Base-by-base conservation (phyloP, 2,329 filamentous ascomycete genomes). In the Chaetomium sp. region DNA sequence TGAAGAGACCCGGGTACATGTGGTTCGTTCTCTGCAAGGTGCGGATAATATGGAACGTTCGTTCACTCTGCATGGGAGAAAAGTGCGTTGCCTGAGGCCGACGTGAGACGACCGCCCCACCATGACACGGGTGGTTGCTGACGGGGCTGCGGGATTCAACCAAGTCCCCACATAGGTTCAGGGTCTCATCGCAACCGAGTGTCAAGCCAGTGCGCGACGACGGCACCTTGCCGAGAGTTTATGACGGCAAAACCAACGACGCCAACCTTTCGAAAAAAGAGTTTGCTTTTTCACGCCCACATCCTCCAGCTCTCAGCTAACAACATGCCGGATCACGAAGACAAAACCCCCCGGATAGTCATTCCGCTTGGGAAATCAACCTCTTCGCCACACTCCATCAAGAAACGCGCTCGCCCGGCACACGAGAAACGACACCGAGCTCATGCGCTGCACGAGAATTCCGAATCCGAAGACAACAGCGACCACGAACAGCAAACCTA, bases 391-490 rank as follows among this genome's bases (percentile, higher is more conserved):
- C 60, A 60, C 25, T 35, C 19, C 35, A 64, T 67, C 38, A 71
- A 68, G 49, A 66, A 69, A 54, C 70, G 65, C 55, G 27, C 67
- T 42, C 65, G 68, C 33, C 70, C 69, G 9, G 54, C 60, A 29
- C 56, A 69, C 38, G 62, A 53, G 7, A 70, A 67, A 62, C 68
- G 70, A 19, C 70, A 72, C 53, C 63, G 69, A 31, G 70, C 69
- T 35, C 63, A 67, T 23, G 63, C 66, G 9, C 60, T 66, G 3
- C 21, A 68, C 25, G 65, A 70, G n/a, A 59, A 61, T 2, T 69
- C 68, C 9, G 67, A 65, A 47, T 74, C 75, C 3, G 79, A 78
- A 57, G 72, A 74, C 33, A 73, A 76, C 51, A 70, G 57, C 56
- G 63, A 64, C 42, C 25, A 72, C 27, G 67, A 62, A 10, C 47